A percentile compares a stretch with the other conserved stretches of the same genome.
phyloP scores from a whole-genome alignment of 2,329 filamentous ascomycete species.

The Davidsoniella virescens region DNA sequence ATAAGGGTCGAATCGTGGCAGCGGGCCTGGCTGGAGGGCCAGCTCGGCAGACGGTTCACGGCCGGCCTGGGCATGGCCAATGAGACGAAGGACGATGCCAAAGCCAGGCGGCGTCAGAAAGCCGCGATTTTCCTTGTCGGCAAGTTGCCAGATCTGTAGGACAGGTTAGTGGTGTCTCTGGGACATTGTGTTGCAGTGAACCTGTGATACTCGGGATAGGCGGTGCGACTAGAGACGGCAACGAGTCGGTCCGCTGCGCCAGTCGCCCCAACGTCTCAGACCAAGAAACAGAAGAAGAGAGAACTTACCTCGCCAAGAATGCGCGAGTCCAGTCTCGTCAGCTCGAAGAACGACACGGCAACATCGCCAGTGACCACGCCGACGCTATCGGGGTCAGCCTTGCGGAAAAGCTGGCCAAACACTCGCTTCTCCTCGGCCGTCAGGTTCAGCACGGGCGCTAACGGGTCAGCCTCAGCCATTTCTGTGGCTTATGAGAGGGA shows the following conservation, averaged over 20 bases:
- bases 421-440: constrained; percentile 82
- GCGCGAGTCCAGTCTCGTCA: constrained; percentile 73
- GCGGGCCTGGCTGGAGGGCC: constrained; percentile 69
- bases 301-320: constrained; percentile 66
- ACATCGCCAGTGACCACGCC: constrained; percentile 92
- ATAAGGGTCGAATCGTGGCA: constrained; percentile 67
- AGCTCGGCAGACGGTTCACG: constrained; percentile 66
- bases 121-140: constrained; percentile 89
- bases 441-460: constrained; percentile 59
- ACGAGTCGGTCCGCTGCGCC: not conserved
- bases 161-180: not conserved
- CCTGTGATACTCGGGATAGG: not conserved
- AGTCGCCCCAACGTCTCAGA: not conserved
- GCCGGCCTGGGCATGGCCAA: constrained; percentile 86
- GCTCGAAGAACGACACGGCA: constrained; percentile 95
- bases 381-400: constrained; percentile 79
- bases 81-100: constrained; percentile 79
- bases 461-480: constrained; percentile 13
- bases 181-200: not conserved
- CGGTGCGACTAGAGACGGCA: not conserved
- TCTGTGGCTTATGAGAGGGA: not conserved
- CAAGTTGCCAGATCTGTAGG: constrained; percentile 90
- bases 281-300: not conserved
- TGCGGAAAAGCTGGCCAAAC: constrained; percentile 83
- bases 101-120: constrained; percentile 88